These are phyloP conservation scores for Annona cherimola DNA, from an alignment of 164 flowering plant genomes.

Conservation along the genomic window DNA sequence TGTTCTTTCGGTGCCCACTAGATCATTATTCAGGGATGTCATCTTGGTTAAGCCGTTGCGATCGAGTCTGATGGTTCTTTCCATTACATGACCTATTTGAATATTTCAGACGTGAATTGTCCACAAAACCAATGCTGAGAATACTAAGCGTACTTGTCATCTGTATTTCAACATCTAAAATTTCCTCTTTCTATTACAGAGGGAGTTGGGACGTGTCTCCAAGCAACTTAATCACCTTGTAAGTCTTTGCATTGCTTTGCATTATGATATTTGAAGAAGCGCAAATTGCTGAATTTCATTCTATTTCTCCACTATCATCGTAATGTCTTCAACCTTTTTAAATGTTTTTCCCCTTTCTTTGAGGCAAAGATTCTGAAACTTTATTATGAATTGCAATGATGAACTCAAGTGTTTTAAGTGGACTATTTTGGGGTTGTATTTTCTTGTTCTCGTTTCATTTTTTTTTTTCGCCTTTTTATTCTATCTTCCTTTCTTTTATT, in stretches of 20 bases:
- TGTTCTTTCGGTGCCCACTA: not conserved
- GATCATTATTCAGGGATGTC: not conserved
- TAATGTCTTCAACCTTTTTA: not conserved
- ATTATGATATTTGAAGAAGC: not conserved
- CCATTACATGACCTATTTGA: too few relatives aligned
- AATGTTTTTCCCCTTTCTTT: not conserved
- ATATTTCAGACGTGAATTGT: too few relatives aligned
- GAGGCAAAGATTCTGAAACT: not conserved
- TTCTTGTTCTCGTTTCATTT: not conserved
- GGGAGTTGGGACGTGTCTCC: slow-evolving; percentile 20
- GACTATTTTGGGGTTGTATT: not conserved
- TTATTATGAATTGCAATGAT: too few relatives aligned
- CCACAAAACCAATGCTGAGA: too few relatives aligned
- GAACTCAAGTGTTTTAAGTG: too few relatives aligned
- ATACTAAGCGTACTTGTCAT: too few relatives aligned
- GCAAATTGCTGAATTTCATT: not conserved
- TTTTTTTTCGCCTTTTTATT: not conserved
- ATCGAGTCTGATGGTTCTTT: too few relatives aligned
- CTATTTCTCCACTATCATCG: not conserved
- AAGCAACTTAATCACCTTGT: slow-evolving; percentile 23
- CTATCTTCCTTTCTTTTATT: not conserved
- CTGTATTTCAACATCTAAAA: not conserved
- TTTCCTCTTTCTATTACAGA: slow-evolving; percentile 17
- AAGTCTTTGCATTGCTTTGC: not conserved
- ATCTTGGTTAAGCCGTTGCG: not conserved